These are phyloP conservation scores for Phialophora expanda DNA, from an alignment of 2,329 filamentous ascomycete genomes.

Conservation along the genomic window DNA sequence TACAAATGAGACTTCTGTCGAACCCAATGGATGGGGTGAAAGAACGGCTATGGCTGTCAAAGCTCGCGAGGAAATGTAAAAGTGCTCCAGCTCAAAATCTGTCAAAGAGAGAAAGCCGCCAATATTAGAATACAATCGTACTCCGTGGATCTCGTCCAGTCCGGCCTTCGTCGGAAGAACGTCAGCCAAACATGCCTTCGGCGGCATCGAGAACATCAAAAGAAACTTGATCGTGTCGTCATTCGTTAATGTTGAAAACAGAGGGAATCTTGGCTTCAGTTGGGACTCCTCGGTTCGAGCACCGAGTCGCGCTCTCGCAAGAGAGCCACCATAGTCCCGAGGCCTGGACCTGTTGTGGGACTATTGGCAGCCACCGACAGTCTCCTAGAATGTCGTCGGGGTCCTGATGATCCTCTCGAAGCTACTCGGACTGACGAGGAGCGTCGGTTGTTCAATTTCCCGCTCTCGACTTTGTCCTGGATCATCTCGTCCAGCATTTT, in stretches of 20 bases:
- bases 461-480: slow-evolving; percentile 79
- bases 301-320: slow-evolving; percentile 36
- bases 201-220: slow-evolving; percentile 12
- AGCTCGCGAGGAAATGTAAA: slow-evolving; percentile 16
- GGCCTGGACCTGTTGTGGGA: slow-evolving; percentile 30
- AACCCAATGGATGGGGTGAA: neutral
- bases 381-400: slow-evolving; percentile 43
- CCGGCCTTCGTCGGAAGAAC: neutral
- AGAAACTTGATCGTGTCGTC: slow-evolving; percentile 28
- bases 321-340: slow-evolving; percentile 41
- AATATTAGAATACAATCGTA: slow-evolving; percentile 21
- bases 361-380: slow-evolving; percentile 28
- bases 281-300: slow-evolving; percentile 29
- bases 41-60: slow-evolving; percentile 14
- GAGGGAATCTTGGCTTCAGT: slow-evolving; percentile 26
- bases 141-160: slow-evolving; percentile 25
- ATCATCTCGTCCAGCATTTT: slow-evolving; percentile 96
- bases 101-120: slow-evolving; percentile 14
- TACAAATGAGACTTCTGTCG: slow-evolving; percentile 11
- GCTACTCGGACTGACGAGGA: slow-evolving; percentile 69
- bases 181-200: slow-evolving; percentile 7
- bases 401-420: slow-evolving; percentile 37
- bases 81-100: slow-evolving; percentile 1
- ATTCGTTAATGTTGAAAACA: slow-evolving; percentile 34
- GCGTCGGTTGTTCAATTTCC: slow-evolving; percentile 66